Conservation (phyloP, 352 stramenopile species). For the Globisporangium orthogonon region DNA sequence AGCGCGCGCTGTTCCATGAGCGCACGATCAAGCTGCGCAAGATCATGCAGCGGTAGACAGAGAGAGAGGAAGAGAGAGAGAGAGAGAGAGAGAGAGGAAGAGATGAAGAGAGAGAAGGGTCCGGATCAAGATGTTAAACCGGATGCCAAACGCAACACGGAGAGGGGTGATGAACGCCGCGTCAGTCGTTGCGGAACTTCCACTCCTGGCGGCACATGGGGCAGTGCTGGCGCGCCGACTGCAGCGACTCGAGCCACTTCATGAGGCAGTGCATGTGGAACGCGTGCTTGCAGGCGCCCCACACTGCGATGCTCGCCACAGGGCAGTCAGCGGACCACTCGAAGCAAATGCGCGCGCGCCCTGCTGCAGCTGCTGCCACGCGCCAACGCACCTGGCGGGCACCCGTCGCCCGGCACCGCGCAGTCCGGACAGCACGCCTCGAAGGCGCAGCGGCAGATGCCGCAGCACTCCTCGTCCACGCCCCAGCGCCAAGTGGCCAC, state of each 20-base stretch:
- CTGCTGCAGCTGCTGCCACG: no score
- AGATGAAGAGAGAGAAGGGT: background rate
- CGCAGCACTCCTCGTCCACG: slow-evolving; percentile 89
- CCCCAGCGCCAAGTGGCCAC: slow-evolving; percentile 90
- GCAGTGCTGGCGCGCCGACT: slow-evolving; percentile 77
- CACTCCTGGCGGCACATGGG: slow-evolving; percentile 88
- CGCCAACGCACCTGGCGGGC: slow-evolving; percentile 52
- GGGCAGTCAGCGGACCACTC: background rate
- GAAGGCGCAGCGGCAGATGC: slow-evolving; percentile 83
- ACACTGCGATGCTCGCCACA: slow-evolving; percentile 31
- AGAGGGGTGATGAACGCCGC: background rate
- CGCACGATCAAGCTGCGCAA: slow-evolving; percentile 68
- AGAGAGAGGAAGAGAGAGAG: background rate
- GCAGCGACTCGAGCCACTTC: slow-evolving; percentile 88
- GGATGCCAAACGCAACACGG: no score
- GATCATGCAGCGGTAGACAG: slow-evolving; percentile 50
- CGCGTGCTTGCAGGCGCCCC: slow-evolving; percentile 86
- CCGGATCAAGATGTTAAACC: no score
- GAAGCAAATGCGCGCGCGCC: no score
- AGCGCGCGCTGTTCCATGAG: slow-evolving; percentile 69
- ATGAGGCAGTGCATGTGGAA: slow-evolving; percentile 94
- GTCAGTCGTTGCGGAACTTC: slow-evolving; percentile 59
- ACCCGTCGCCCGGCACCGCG: slow-evolving; percentile 70
- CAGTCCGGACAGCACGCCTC: slow-evolving; percentile 81
- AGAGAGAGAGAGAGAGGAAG: background rate